Conservation (phyloP, 164 flowering plant species). For the Chimonanthus salicifolius region DNA sequence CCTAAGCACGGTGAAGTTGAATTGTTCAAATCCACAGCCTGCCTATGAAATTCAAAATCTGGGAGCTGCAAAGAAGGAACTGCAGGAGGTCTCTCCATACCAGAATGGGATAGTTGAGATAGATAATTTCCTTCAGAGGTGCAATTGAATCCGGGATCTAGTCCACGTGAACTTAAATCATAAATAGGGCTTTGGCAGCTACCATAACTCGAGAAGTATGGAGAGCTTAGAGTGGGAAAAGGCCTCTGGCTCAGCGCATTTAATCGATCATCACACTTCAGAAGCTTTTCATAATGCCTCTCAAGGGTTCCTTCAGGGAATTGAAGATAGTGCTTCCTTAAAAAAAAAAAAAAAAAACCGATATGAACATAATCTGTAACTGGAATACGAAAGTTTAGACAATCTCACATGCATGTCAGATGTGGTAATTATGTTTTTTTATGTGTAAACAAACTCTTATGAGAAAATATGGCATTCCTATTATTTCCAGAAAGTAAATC, state of each 20-base stretch:
- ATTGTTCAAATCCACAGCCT: not conserved
- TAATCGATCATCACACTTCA: slow-evolving; percentile 28
- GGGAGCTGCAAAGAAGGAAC: not conserved
- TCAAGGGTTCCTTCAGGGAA: slow-evolving; percentile 43
- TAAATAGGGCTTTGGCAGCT: not conserved
- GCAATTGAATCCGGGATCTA: not conserved
- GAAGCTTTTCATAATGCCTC: slow-evolving; percentile 34
- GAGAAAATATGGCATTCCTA: too few species aligned
- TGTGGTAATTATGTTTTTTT: too few species aligned
- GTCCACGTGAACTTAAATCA: not conserved
- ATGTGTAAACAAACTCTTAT: too few species aligned
- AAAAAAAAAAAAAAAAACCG: not conserved
- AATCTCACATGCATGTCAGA: not conserved
- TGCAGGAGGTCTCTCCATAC: not conserved
- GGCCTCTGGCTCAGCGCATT: slow-evolving; percentile 20
- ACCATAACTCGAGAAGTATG: slow-evolving; percentile 20
- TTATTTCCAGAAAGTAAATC: too few species aligned
- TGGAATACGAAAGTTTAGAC: not conserved
- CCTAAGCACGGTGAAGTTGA: not conserved
- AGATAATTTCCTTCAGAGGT: not conserved
- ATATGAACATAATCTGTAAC: not conserved
- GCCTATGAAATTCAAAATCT: too few species aligned
- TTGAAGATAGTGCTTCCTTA: slow-evolving; percentile 39
- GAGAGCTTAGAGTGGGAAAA: slow-evolving; percentile 26
- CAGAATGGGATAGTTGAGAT: not conserved